phyloP scores from a whole-genome alignment of 345 rosid species.

The Citrus sp. region DNA sequence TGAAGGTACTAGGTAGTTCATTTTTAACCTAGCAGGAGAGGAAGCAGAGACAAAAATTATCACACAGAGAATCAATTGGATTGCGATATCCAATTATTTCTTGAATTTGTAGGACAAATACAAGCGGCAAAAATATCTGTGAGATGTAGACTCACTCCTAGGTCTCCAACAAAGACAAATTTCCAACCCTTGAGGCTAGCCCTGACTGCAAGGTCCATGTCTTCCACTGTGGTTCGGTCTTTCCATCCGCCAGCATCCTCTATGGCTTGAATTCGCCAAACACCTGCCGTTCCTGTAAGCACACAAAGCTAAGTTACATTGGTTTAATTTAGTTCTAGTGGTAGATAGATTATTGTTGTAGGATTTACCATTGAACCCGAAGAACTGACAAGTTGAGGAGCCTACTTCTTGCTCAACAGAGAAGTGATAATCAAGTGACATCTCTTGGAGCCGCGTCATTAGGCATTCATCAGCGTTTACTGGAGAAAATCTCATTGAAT shows the following conservation, averaged over 20 bases:
- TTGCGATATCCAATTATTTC: background rate
- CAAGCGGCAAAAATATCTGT: background rate
- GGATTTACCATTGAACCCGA: slow-evolving; percentile 49
- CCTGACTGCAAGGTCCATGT: slow-evolving; percentile 60
- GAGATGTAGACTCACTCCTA: slow-evolving; percentile 21
- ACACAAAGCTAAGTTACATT: background rate
- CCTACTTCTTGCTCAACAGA: slow-evolving; percentile 55
- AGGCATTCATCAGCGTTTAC: slow-evolving; percentile 57
- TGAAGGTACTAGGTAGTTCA: slow-evolving; percentile 63
- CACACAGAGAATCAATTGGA: too few relatives aligned
- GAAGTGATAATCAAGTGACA: slow-evolving; percentile 56
- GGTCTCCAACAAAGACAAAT: slow-evolving; percentile 40
- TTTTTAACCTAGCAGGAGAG: slow-evolving; percentile 32
- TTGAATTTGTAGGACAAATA: background rate
- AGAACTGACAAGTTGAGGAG: slow-evolving; percentile 50
- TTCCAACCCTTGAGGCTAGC: slow-evolving; percentile 63
- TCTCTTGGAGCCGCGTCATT: slow-evolving; percentile 55
- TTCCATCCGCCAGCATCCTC: slow-evolving; percentile 61
- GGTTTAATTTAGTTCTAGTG: background rate
- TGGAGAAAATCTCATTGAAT: background rate
- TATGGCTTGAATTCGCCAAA: slow-evolving; percentile 50
- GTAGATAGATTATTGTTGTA: background rate
- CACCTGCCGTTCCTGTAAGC: slow-evolving; percentile 46
- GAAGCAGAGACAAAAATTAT: background rate
- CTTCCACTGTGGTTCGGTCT: slow-evolving; percentile 57